Conservation (phyloP, 768 basidiomycete species). For the Pseudohyphozyma bogoriensis region DNA sequence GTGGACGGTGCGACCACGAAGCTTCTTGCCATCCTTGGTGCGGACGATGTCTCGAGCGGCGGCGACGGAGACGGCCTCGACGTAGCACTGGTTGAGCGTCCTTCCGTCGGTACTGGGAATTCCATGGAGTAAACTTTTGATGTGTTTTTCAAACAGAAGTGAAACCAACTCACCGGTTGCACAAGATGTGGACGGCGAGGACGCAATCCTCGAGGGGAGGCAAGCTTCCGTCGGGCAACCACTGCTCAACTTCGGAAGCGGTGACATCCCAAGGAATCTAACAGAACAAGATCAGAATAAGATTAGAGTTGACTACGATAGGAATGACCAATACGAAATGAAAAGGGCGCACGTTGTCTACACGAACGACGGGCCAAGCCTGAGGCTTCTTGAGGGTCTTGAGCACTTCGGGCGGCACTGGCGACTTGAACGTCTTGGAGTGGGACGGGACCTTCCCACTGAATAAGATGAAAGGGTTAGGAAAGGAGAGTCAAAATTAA, state of each 20-base stretch:
- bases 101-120: constrained; percentile 14
- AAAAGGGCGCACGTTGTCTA: constrained; percentile 20
- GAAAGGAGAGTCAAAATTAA: neutral
- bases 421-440: neutral
- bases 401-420: neutral
- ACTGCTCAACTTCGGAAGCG: constrained; percentile 16
- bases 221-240: constrained; percentile 13
- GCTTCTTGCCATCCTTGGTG: constrained; percentile 10
- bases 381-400: neutral
- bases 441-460: neutral
- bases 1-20: constrained; percentile 7
- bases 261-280: constrained; percentile 19
- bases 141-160: neutral
- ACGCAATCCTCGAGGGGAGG: constrained; percentile 10
- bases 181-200: constrained; percentile 24
- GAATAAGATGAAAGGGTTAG: neutral
- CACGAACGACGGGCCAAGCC: constrained; percentile 25
- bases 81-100: constrained; percentile 23
- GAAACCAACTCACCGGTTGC: constrained; percentile 17
- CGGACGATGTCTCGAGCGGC: constrained; percentile 16
- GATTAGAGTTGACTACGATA: neutral
- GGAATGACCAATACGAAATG: neutral
- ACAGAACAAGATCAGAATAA: no score
- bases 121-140: neutral
- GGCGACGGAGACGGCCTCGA: constrained; percentile 16